Base-by-base conservation (phyloP, 2,329 filamentous ascomycete genomes). In the Fusarium pseudonygamai region DNA sequence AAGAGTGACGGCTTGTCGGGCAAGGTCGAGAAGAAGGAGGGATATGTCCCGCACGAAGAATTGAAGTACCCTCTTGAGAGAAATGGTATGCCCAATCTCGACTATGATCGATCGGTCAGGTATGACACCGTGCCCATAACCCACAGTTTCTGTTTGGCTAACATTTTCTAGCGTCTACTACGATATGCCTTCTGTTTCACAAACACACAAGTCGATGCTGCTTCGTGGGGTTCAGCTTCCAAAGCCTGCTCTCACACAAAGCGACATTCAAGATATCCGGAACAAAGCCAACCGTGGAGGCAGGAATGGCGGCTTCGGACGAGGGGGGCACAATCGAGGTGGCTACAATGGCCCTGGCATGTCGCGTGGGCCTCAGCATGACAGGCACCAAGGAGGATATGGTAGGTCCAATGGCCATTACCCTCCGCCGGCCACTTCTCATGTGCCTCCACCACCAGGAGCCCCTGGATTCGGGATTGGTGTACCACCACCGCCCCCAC, bases 181-280 rank as follows among this genome's bases (percentile, higher is more conserved):
- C 80, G 90, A 94, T 49, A 93, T 98, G 83, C 95, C 96, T 1
- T 86, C 88, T 45, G 90, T 90, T 24, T 86, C 86, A 15, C 89
- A 93, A 76, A 85, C 90, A 9, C 96, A 99, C 84, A 98, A 98
- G 80, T 98, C 95, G 11, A 97, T 97, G 93, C 88, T 99, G 20
- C 87, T 99, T 40, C 92, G 94, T 6, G 96, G 96, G 18, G 91
- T 95, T 43, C 91, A 92, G 76, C 87, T 95, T 64, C 90, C 93
- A 9, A 84, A 87, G 5, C 90, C 93, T 4, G 92, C 90, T 15
- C 88, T 99, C 3, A 93, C 93, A 64, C 87, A 89, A 39, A 89
- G 88, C 66, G 95, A 98, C 78, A 90, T 96, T 60, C 92, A 95
- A 72, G 87, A 89, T 13, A 88, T 95, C 47, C 90, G 91, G 79